Evolutionary conservation across 805 yeast genomes (phyloP), one percentile per base, ranked within the genome.

Genomic region (Saccharomycopsis synnaedendra): DNA sequence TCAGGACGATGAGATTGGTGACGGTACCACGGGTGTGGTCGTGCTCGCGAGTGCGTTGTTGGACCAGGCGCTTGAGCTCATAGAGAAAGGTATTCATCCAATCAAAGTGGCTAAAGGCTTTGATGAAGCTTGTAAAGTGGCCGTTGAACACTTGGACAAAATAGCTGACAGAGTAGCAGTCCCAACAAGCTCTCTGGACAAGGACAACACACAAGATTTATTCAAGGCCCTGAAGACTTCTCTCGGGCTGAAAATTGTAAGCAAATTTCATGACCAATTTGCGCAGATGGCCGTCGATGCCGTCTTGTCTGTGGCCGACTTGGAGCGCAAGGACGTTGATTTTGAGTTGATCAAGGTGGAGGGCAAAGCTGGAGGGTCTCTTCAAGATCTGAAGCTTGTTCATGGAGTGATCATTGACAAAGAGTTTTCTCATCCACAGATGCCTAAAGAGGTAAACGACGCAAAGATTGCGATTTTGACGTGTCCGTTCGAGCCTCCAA

Each of bases 401-500:
- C 80, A 76, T 58, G 99, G 99, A 64, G 97, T 93, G 41, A 75
- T 93, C 40, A 71, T 93, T 51, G 98, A 93, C 66, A 93, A 93
- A 68, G 97, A 93, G 60, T 90, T 89, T 66, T 87, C 96, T 1
- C 98, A 93, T 65, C 96, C 97, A 3, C 99, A 93, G 67, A 93
- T 93, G 98, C 93, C 96, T 45, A 86, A 86, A 61, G 61, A 65
- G 45, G 57, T 58, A 3, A 64, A 71, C 51, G 83, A 88, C 64
- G 95, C 87, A 55, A 87, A 85, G 63, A 74, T 93, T 52, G 97
- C 97, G 43, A 90, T 93, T 56, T 74, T 93, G 62, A 93, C 99
- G 2, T 90, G 97, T 70, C 97, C 99, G 58, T 93, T 93, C 62
- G 99, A 93, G 71, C 99, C 99, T 39, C 99, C 99, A 59, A 93